Evolutionary conservation across 352 stramenopile species (phyloP), one percentile per base, ranked within the genome.

Genomic region (Pythium insidiosum): DNA sequence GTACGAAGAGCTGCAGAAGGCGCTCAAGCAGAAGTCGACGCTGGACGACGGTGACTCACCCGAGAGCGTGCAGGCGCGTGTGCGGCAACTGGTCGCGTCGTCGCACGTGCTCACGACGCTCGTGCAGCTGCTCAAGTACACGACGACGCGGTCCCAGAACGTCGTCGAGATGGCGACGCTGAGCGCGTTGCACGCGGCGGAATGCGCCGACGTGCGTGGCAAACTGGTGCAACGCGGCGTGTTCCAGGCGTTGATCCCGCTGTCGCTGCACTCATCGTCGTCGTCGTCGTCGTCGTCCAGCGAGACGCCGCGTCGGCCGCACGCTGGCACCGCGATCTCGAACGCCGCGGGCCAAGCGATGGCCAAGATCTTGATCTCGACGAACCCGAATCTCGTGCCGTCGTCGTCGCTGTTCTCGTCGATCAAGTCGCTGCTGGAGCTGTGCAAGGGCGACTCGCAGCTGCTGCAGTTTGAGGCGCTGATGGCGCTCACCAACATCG

Each of bases 401-500:
- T 82, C 70, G 33, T 66, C 78, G n/a, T 76, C 76, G 30, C 48
- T 92, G 1, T 75, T 95, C 25, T 93, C 77, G 44, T 81, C 64
- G 0, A 82, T 91, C 28, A 58, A 68, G n/a, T 76, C 81, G 20
- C 70, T 99, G 33, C 69, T 98, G 10, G 79, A 96, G 51, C 49
- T 98, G 43, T 95, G 95, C 46, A 95, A 96, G 54, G 84, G 97
- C 12, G 97, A 98, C 40, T 93, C 91, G 47, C 78, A 92, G 42
- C 45, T 95, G 39, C 50, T 91, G 25, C 75, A 94, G 54, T 95
- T 95, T 20, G 81, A 99, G 61, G 89, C 92, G 18, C 68, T 98
- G n/a, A 83, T 99, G 71, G 88, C 95, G 15, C 68, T 99, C 7
- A 99, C 96, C 1, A 99, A 99, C 54, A 85, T 99, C 12, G 91